phyloP scores from a whole-genome alignment of 495 filamentous ascomycete genomes.

The Barbatosphaeria neglecta region DNA sequence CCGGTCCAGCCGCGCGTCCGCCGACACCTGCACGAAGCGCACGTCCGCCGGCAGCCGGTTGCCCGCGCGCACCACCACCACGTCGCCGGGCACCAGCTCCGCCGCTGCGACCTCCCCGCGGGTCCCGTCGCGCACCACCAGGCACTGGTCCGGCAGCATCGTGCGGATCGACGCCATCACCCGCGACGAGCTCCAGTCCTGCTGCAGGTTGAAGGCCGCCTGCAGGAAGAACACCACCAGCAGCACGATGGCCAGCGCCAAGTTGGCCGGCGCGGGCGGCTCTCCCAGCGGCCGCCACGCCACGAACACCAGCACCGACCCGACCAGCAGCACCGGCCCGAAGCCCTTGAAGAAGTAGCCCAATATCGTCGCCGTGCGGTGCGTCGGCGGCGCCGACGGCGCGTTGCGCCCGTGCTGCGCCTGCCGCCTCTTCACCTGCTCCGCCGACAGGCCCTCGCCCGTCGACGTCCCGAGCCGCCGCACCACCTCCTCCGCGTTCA shows the following conservation, averaged over 20 bases:
- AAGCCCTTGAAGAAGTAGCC: slow-evolving; percentile 65
- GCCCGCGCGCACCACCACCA: slow-evolving; percentile 50
- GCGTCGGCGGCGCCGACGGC: slow-evolving; percentile 46
- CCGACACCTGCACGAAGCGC: slow-evolving; percentile 49
- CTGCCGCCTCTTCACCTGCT: slow-evolving; percentile 29
- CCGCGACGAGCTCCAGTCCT: slow-evolving; percentile 50
- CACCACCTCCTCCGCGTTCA: slow-evolving; percentile 41
- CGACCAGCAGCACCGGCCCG: slow-evolving; percentile 49
- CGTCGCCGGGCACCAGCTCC: slow-evolving; percentile 57
- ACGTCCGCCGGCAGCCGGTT: slow-evolving; percentile 61
- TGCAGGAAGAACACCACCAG: slow-evolving; percentile 55
- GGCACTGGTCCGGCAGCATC: slow-evolving; percentile 56
- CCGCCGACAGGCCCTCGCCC: slow-evolving; percentile 36
- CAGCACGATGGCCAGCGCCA: slow-evolving; percentile 56
- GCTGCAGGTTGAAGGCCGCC: slow-evolving; percentile 56
- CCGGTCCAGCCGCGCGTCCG: slow-evolving; percentile 60
- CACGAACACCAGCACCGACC: slow-evolving; percentile 53
- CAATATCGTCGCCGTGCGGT: slow-evolving; percentile 42
- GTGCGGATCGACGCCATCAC: slow-evolving; percentile 54
- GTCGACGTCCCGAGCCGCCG: slow-evolving; percentile 39
- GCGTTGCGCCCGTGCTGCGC: slow-evolving; percentile 38
- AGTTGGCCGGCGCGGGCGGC: slow-evolving; percentile 51
- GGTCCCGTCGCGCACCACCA: slow-evolving; percentile 46
- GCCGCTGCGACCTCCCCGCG: slow-evolving; percentile 35
- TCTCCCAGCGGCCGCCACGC: slow-evolving; percentile 59